These are phyloP conservation scores for Quercus tomentella DNA, from an alignment of 331 rosid genomes.

Conservation along the genomic window DNA sequence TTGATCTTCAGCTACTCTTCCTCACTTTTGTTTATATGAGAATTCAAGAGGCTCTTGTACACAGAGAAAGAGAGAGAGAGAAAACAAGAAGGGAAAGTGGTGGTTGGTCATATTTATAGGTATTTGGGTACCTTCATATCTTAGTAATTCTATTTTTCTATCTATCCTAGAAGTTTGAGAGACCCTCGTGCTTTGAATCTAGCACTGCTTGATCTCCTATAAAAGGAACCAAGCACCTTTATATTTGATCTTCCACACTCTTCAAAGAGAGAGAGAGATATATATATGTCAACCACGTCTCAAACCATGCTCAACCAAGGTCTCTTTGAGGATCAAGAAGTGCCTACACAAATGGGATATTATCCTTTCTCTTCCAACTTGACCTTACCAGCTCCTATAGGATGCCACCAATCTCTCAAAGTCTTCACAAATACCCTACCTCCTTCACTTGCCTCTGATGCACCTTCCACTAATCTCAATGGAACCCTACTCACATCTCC, in stretches of 20 bases:
- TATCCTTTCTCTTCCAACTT: conserved; percentile 51
- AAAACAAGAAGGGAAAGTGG: conserved; percentile 41
- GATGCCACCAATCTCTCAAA: conserved; percentile 52
- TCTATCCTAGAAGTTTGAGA: conserved; percentile 19
- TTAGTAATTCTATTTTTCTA: background rate
- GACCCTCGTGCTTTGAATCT: conserved; percentile 20
- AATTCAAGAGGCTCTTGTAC: conserved; percentile 1
- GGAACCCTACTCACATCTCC: conserved; percentile 59
- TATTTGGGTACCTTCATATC: conserved; percentile 33
- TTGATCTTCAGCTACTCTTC: conserved; percentile 3
- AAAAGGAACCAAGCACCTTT: background rate
- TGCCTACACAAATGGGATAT: conserved; percentile 46
- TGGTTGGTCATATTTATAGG: conserved; percentile 31
- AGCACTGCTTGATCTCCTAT: conserved; percentile 14
- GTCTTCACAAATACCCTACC: conserved; percentile 22
- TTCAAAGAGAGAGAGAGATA: conserved; percentile 17
- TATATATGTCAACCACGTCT: conserved; percentile 39
- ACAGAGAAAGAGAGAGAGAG: background rate
- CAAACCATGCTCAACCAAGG: conserved; percentile 36
- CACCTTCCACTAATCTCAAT: conserved; percentile 38
- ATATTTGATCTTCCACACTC: conserved; percentile 1
- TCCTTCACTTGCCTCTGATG: conserved; percentile 45
- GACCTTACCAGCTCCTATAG: conserved; percentile 36
- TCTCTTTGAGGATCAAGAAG: conserved; percentile 52
- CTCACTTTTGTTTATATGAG: conserved; percentile 1